Conservation (phyloP, 2,329 filamentous ascomycete species). For the Sclerotinia spermophila region DNA sequence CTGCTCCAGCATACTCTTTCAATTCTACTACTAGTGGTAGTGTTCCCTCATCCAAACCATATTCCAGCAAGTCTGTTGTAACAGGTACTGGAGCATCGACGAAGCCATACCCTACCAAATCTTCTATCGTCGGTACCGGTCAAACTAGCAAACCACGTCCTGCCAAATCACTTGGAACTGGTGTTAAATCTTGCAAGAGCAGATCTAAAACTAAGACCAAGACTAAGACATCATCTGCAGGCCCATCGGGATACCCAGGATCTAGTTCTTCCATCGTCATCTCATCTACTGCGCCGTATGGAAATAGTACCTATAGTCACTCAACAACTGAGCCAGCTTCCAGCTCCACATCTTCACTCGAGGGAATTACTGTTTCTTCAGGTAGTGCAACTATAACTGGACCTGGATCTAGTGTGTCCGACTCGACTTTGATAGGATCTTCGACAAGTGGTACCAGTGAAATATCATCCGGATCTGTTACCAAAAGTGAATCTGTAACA, state of each 20-base stretch:
- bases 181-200: neutral
- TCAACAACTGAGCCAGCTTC: neutral
- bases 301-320: constrained; percentile 12
- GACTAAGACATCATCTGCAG: neutral
- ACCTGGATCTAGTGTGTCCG: neutral
- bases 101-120: neutral
- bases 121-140: neutral
- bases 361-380: neutral
- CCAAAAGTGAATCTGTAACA: neutral
- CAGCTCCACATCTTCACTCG: constrained; percentile 2
- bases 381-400: neutral
- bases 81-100: neutral
- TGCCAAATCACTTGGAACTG: neutral
- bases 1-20: neutral
- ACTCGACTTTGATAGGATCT: neutral
- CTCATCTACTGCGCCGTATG: constrained; percentile 6
- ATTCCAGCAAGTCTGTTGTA: neutral
- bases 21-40: neutral
- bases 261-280: neutral
- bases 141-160: neutral
- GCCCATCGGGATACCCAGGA: neutral
- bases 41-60: neutral
- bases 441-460: neutral
- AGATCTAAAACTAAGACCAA: constrained; percentile 18
- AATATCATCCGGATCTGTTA: neutral